Conservation (phyloP, 1,139 yeast genomes). For the Kluyveromyces marxianus region DNA sequence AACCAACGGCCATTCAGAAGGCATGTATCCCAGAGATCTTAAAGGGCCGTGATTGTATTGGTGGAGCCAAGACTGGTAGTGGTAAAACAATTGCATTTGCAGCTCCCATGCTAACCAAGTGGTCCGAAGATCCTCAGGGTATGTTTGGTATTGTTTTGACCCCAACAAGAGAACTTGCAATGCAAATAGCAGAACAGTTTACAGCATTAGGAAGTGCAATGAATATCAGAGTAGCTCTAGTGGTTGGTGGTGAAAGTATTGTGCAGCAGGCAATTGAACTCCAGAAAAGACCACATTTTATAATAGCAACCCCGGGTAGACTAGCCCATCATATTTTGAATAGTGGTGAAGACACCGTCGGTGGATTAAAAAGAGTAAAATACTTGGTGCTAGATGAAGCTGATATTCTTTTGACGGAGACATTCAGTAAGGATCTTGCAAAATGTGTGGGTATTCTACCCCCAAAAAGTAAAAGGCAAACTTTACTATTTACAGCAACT, state of each 20-base stretch:
- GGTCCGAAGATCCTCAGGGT: conserved; percentile 95
- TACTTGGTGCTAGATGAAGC: conserved; percentile 93
- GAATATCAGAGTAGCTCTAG: conserved; percentile 71
- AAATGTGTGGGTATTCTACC: conserved; percentile 71
- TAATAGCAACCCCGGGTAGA: conserved; percentile 96
- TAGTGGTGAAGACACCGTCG: conserved; percentile 82
- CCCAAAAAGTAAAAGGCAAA: conserved; percentile 64
- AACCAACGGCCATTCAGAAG: conserved; percentile 80
- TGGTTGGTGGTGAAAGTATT: conserved; percentile 95
- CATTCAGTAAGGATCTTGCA: conserved; percentile 73
- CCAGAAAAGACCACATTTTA: conserved; percentile 83
- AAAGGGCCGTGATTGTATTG: conserved; percentile 77
- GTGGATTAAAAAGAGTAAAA: conserved; percentile 69
- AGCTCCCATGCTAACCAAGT: conserved; percentile 85
- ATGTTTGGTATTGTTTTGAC: conserved; percentile 83
- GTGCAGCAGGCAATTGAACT: conserved; percentile 76
- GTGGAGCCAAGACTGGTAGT: conserved; percentile 97
- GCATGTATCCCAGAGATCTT: conserved; percentile 86
- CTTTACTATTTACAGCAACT: conserved; percentile 89
- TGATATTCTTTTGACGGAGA: conserved; percentile 76
- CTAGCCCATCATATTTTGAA: conserved; percentile 85
- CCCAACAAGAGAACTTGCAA: conserved; percentile 92
- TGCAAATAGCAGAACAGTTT: conserved; percentile 95
- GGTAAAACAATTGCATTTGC: conserved; percentile 98
- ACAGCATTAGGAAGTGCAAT: conserved; percentile 85